Evolutionary conservation across 495 filamentous ascomycete genomes (phyloP).

Genomic region (Aspergillus bertholletiae): DNA sequence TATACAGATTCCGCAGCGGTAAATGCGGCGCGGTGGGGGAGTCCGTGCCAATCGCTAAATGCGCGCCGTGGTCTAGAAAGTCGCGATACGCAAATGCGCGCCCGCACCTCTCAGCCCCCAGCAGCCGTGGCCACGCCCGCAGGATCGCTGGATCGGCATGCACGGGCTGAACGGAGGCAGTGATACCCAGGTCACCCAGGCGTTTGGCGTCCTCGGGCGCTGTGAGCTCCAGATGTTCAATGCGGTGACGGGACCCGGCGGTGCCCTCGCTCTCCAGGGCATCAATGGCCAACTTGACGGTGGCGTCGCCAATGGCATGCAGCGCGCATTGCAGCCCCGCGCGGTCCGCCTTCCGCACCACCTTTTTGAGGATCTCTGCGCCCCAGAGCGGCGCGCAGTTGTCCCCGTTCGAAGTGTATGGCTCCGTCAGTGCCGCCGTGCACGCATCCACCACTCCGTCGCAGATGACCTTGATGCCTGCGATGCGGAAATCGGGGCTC

Average conservation of each 20-base stretch:
- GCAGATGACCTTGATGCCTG: slow-evolving; percentile 67
- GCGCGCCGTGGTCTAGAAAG: slow-evolving; percentile 50
- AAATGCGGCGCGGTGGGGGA: slow-evolving; percentile 57
- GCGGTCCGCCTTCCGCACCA: slow-evolving; percentile 46
- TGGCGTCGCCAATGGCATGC: slow-evolving; percentile 62
- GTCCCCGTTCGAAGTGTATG: slow-evolving; percentile 44
- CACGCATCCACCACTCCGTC: slow-evolving; percentile 67
- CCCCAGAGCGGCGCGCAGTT: slow-evolving; percentile 50
- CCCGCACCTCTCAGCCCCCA: slow-evolving; percentile 48
- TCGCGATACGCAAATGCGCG: slow-evolving; percentile 62
- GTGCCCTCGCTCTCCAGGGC: slow-evolving; percentile 33
- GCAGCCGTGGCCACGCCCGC: slow-evolving; percentile 52
- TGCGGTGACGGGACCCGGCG: slow-evolving; percentile 46
- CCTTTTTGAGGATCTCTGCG: slow-evolving; percentile 40
- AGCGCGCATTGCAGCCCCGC: slow-evolving; percentile 58
- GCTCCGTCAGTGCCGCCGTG: slow-evolving; percentile 58
- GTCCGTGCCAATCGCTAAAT: slow-evolving; percentile 57
- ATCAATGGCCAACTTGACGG: slow-evolving; percentile 52
- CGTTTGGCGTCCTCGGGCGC: slow-evolving; percentile 47
- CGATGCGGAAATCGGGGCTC: slow-evolving; percentile 52
- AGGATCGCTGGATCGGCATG: slow-evolving; percentile 62
- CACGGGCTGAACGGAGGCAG: slow-evolving; percentile 61
- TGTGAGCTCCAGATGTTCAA: slow-evolving; percentile 62
- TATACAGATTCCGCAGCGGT: slow-evolving; percentile 55
- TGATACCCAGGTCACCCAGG: slow-evolving; percentile 53